Evolutionary conservation across 139 green algal genomes (phyloP).

Genomic region (Auxenochlorella protothecoides): DNA sequence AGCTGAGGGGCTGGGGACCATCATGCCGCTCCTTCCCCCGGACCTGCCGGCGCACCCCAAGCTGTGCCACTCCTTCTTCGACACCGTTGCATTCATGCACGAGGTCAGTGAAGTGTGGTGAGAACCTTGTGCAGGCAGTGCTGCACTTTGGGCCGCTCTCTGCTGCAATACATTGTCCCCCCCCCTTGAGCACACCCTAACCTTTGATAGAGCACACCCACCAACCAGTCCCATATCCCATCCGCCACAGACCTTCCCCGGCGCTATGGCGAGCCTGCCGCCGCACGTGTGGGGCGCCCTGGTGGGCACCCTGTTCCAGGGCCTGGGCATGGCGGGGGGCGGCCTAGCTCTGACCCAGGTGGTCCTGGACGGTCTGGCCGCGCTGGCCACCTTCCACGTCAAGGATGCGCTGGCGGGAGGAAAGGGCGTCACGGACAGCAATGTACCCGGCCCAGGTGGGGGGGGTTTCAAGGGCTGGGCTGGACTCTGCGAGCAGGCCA

Average conservation of each 20-base stretch:
- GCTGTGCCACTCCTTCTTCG: slow-evolving; percentile 67
- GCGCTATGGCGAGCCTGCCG: slow-evolving; percentile 51
- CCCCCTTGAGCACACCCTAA: neutral
- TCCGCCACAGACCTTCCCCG: slow-evolving; percentile 32
- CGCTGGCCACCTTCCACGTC: too few relatives aligned
- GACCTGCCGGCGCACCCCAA: slow-evolving; percentile 76
- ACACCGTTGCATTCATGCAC: slow-evolving; percentile 64
- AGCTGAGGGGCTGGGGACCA: slow-evolving; percentile 56
- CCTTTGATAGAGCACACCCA: neutral
- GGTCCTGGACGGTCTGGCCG: too few relatives aligned
- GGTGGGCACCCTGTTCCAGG: slow-evolving; percentile 49
- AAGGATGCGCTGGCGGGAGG: too few relatives aligned
- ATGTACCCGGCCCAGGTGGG: slow-evolving; percentile 4
- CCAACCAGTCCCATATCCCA: neutral
- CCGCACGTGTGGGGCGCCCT: slow-evolving; percentile 33
- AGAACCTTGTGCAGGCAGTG: neutral
- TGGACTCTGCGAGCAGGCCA: too few relatives aligned
- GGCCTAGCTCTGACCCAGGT: neutral
- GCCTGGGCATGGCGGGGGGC: slow-evolving; percentile 26
- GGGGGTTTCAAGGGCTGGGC: slow-evolving; percentile 1
- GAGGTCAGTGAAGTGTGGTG: slow-evolving; percentile 33
- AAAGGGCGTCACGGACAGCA: too few relatives aligned
- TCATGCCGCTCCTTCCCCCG: slow-evolving; percentile 64
- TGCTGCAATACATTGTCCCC: neutral
- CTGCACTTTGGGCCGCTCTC: neutral